phyloP scores from a whole-genome alignment of 176 grass and related monocot species.

The Dactylis glomerata region DNA sequence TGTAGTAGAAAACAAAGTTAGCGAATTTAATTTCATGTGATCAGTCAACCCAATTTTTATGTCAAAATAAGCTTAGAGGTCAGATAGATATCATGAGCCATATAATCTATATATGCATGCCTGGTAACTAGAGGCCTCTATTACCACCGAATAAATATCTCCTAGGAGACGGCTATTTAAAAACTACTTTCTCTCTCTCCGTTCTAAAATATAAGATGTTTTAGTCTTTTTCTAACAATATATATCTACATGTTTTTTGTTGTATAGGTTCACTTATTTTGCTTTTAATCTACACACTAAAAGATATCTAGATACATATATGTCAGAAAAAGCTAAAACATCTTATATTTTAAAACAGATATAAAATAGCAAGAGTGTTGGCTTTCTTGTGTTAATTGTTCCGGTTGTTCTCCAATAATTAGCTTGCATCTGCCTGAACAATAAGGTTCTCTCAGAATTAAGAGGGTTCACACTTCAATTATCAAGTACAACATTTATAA shows the following conservation, averaged over 20 bases:
- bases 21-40: too few species aligned
- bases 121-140: not conserved
- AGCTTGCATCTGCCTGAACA: not conserved
- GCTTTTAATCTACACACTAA: too few species aligned
- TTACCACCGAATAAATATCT: not conserved
- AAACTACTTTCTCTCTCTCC: too few species aligned
- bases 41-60: not conserved
- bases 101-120: not conserved
- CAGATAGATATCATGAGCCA: not conserved
- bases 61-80: not conserved
- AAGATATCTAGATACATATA: too few species aligned
- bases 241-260: too few species aligned
- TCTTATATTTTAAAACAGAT: too few species aligned
- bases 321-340: too few species aligned
- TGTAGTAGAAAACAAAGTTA: too few species aligned
- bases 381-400: not conserved
- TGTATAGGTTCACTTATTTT: too few species aligned
- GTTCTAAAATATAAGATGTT: too few species aligned
- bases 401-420: not conserved
- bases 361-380: not conserved
- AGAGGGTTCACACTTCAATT: not conserved
- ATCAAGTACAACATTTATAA: too few species aligned
- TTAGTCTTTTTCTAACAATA: too few species aligned
- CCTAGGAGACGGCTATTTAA: not conserved
- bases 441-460: not conserved